Conservation (phyloP, 768 basidiomycete species). For the Auriculariales sp. region DNA sequence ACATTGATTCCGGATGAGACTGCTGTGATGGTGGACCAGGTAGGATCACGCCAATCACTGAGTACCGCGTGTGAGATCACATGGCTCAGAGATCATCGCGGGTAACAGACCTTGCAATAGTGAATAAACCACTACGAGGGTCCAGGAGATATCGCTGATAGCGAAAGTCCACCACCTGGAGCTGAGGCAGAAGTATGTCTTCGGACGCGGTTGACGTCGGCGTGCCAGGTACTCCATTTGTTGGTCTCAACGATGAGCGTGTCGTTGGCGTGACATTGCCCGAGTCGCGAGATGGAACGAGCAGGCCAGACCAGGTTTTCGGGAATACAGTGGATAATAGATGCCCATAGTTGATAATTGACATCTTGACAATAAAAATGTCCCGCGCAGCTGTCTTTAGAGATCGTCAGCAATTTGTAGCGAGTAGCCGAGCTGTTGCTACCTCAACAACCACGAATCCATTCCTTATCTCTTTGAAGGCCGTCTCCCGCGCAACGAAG, state of each 20-base stretch:
- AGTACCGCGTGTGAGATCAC: neutral
- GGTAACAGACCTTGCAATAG: constrained; percentile 55
- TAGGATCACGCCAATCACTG: constrained; percentile 84
- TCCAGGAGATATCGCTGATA: constrained; percentile 86
- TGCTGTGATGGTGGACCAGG: constrained; percentile 45
- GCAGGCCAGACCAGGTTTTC: constrained; percentile 5
- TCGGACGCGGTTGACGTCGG: constrained; percentile 8
- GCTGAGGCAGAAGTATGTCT: constrained; percentile 27
- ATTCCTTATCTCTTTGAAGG: constrained; percentile 53
- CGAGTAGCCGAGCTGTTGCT: constrained; percentile 16
- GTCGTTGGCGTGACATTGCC: constrained; percentile 19
- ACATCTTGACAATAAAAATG: constrained; percentile 60
- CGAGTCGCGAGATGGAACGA: constrained; percentile 10
- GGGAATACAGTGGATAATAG: constrained; percentile 72
- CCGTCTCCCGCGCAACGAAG: constrained; percentile 71
- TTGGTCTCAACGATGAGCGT: neutral
- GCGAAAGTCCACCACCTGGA: constrained; percentile 77
- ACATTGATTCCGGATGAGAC: constrained; percentile 53
- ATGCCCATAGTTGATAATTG: constrained; percentile 58
- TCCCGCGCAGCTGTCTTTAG: constrained; percentile 78
- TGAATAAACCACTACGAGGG: constrained; percentile 67
- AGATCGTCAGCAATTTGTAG: constrained; percentile 4
- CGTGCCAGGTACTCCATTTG: neutral
- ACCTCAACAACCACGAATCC: constrained; percentile 90
- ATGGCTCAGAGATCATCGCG: neutral